Evolutionary conservation across 768 basidiomycete genomes (phyloP).

Genomic region (Lactarius akahatsu): DNA sequence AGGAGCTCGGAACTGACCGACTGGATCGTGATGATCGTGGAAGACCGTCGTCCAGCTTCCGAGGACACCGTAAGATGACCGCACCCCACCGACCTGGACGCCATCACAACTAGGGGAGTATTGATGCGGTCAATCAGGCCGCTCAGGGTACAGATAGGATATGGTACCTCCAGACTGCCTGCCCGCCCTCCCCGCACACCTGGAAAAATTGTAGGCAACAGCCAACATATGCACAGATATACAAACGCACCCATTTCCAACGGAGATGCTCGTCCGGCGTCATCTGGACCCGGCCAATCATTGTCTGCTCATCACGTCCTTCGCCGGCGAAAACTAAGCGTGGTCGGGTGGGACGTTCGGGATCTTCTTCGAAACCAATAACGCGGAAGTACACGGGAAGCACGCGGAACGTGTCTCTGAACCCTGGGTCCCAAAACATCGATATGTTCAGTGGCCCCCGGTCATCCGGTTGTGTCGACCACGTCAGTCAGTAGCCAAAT

Average conservation of each 20-base stretch:
- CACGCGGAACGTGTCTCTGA: slow-evolving; percentile 53
- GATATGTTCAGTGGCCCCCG: slow-evolving; percentile 41
- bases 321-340: slow-evolving; percentile 54
- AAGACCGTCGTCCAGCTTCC: slow-evolving; percentile 52
- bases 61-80: slow-evolving; percentile 58
- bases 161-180: slow-evolving; percentile 36
- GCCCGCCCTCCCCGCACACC: slow-evolving; percentile 18
- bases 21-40: slow-evolving; percentile 47
- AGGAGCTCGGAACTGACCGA: slow-evolving; percentile 39
- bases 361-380: slow-evolving; percentile 43
- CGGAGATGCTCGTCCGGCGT: slow-evolving; percentile 56
- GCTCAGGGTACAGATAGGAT: slow-evolving; percentile 31
- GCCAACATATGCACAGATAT: not conserved
- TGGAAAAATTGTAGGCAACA: slow-evolving; percentile 4
- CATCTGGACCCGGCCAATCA: slow-evolving; percentile 56
- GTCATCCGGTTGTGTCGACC: slow-evolving; percentile 33
- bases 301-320: slow-evolving; percentile 45
- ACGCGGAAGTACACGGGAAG: slow-evolving; percentile 50
- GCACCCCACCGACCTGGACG: slow-evolving; percentile 58
- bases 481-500: not conserved
- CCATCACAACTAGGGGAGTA: slow-evolving; percentile 49
- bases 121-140: slow-evolving; percentile 7
- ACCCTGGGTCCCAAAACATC: slow-evolving; percentile 51
- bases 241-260: slow-evolving; percentile 60
- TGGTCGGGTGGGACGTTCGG: slow-evolving; percentile 50